These are phyloP conservation scores for Cladophialophora chaetospira DNA, from an alignment of 2,329 filamentous ascomycete species.

Conservation along the genomic window DNA sequence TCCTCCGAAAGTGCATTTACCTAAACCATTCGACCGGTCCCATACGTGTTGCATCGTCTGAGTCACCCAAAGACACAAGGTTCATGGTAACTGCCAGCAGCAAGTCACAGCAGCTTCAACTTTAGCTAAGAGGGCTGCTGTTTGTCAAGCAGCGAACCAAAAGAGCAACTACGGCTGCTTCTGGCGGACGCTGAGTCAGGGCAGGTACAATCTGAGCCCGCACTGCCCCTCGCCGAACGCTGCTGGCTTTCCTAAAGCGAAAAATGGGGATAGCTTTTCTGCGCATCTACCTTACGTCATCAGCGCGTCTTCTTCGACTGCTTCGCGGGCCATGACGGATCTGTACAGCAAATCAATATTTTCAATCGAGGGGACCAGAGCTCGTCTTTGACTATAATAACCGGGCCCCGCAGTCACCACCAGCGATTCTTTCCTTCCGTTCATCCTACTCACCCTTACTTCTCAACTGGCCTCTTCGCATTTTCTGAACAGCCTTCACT, in stretches of 20 bases:
- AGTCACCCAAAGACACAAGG: not conserved
- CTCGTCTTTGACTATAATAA: constrained; percentile 1
- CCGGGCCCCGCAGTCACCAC: not conserved
- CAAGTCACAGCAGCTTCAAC: not conserved
- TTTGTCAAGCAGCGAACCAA: constrained; percentile 1
- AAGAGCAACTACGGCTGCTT: not conserved
- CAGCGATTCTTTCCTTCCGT: not conserved
- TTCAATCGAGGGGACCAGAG: not conserved
- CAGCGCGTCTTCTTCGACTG: not conserved
- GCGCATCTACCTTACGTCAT: constrained; percentile 7
- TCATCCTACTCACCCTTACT: not conserved
- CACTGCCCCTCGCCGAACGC: not conserved
- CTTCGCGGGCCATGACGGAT: not conserved
- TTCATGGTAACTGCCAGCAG: not conserved
- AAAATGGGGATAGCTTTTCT: too few species aligned
- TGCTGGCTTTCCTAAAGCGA: constrained; percentile 9
- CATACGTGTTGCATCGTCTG: not conserved
- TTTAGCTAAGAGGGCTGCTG: not conserved
- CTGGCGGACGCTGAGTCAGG: constrained; percentile 9
- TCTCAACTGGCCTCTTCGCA: not conserved
- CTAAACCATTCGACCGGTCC: not conserved
- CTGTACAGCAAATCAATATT: constrained; percentile 2
- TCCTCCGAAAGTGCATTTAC: not conserved
- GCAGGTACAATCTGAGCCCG: not conserved
- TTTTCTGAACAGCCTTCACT: not conserved